A percentile compares a stretch with the other conserved stretches of the same genome.
Conservation (phyloP, 768 basidiomycete genomes). For the Leccinellum rugosiceps region DNA sequence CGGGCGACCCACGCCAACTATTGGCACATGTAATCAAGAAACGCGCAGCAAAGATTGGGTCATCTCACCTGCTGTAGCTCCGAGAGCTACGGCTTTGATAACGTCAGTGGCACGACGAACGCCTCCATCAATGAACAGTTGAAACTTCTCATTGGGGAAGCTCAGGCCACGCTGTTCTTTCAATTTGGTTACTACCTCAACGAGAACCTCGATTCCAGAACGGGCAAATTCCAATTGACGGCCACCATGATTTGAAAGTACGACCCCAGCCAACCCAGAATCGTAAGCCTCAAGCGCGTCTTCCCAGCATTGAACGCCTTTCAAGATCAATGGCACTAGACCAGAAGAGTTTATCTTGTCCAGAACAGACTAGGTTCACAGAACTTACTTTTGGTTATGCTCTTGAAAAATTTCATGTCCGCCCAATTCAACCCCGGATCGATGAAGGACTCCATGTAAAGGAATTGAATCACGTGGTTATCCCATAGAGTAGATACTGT, state of each 20-base stretch:
- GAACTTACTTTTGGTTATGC: constrained; percentile 60
- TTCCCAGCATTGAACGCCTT: constrained; percentile 89
- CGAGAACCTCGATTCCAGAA: constrained; percentile 87
- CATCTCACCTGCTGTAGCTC: constrained; percentile 73
- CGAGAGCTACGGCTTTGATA: constrained; percentile 82
- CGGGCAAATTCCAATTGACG: constrained; percentile 77
- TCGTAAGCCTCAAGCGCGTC: constrained; percentile 88
- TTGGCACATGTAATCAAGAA: constrained; percentile 7
- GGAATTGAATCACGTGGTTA: background rate
- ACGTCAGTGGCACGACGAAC: constrained; percentile 89
- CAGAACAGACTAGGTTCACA: constrained; percentile 5
- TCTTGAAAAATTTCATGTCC: constrained; percentile 65
- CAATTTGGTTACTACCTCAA: constrained; percentile 76
- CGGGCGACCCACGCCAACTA: constrained; percentile 81
- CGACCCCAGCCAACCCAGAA: constrained; percentile 65
- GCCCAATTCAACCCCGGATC: constrained; percentile 86
- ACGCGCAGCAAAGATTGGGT: background rate
- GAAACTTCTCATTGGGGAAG: constrained; percentile 78
- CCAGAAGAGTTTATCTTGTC: constrained; percentile 1
- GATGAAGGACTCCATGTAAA: constrained; percentile 71
- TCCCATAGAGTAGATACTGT: background rate
- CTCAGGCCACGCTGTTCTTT: constrained; percentile 60
- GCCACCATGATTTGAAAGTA: constrained; percentile 86
- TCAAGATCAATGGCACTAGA: constrained; percentile 84
- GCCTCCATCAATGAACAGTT: constrained; percentile 92